Base-by-base conservation (phyloP, 352 stramenopile genomes). In the Phytophthora aleatoria region DNA sequence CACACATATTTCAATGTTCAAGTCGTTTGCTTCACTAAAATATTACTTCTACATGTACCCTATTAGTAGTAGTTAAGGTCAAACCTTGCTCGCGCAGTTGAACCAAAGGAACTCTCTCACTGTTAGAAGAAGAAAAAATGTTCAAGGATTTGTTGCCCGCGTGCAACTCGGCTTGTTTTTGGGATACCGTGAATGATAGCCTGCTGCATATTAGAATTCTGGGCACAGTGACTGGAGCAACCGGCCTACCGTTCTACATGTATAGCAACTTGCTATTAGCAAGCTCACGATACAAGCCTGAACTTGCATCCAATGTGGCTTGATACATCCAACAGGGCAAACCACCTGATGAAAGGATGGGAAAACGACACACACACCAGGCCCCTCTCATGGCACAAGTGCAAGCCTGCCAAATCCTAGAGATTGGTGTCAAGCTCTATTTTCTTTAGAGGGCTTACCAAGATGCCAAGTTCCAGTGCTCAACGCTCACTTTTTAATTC, bases 401-500 rank as follows among this genome's bases (percentile, higher is more conserved):
- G 33, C 49, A 56, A 57, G 33, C 27, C 38, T 16, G 9, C 20
- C 39, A 59, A 59, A 59, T 59, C 39, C 15, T 33, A 24, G 42
- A 50, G 51, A 30, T 49, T 45, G 2, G 35, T 41, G 35, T 4
- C 11, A 41, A 41, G 35, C 35, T 41, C 35, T 41, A 16, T 41
- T 41, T 3, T 41, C 35, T n/a, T 41, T 41, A 3, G 12, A 16
- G 59, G 42, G 52, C 28, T 36, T 33, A 42, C 47, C 35, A 41
- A n/a, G 35, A 65, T 60, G 58, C 33, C 26, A 55, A 61, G 50
- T 50, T 44, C 59, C 43, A 67, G 27, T 24, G 10, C 16, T 50
- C 35, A 26, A 15, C 11, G 33, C 31, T 59, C 62, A 70, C 62
- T 70, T 70, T 11, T 41, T 27, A 26, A 33, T 62, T 67, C 61